Percentiles rank a stretch among this genome's conserved stretches.
Conservation (phyloP, 805 yeast genomes). For the Candida taoyuanica region DNA sequence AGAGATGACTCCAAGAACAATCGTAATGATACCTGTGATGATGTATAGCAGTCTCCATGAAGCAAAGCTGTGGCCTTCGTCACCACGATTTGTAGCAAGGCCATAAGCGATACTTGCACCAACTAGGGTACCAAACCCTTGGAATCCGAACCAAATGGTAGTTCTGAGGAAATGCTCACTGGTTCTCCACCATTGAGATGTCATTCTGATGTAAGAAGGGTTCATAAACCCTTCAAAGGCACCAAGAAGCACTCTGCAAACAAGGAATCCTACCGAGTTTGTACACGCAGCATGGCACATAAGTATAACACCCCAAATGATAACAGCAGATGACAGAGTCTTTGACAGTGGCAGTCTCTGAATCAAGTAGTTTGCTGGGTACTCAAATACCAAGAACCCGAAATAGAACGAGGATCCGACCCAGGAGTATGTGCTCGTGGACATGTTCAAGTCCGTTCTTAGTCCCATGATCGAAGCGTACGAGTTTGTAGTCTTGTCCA, state of each 20-base stretch:
- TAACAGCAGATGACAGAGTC: constrained; percentile 41
- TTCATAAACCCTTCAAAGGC: constrained; percentile 47
- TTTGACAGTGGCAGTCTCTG: constrained; percentile 58
- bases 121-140: constrained; percentile 43
- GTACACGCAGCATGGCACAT: constrained; percentile 46
- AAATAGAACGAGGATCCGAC: constrained; percentile 55
- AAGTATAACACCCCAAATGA: constrained; percentile 57
- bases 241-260: constrained; percentile 46
- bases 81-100: constrained; percentile 30
- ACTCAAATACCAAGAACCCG: constrained; percentile 58
- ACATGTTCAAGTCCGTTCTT: constrained; percentile 41
- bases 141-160: constrained; percentile 40
- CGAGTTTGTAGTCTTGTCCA: constrained; percentile 36
- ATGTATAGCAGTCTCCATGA: constrained; percentile 62
- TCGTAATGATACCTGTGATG: constrained; percentile 55
- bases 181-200: constrained; percentile 53
- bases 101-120: constrained; percentile 57
- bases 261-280: constrained; percentile 35
- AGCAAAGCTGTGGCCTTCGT: constrained; percentile 34
- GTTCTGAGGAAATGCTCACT: constrained; percentile 40
- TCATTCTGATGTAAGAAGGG: constrained; percentile 51
- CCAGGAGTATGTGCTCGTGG: constrained; percentile 44
- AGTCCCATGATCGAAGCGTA: constrained; percentile 51
- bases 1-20: constrained; percentile 44
- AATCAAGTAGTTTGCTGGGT: constrained; percentile 40